A percentile compares a stretch with the other conserved stretches of the same genome.
phyloP scores from a whole-genome alignment of 1,284 basidiomycete species.

The Neolentinus lepideus region DNA sequence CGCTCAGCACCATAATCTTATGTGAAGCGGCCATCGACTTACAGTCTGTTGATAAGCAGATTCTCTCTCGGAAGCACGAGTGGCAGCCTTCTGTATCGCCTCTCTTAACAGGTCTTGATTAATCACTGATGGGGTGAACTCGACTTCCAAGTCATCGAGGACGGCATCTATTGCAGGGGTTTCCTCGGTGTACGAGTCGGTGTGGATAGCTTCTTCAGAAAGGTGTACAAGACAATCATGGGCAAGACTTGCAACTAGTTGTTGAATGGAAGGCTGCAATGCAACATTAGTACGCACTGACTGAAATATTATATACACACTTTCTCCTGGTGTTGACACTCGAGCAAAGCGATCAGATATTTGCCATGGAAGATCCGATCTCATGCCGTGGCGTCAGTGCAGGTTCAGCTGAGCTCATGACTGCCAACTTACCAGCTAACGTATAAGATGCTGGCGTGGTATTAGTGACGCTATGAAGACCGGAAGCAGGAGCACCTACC shows the following conservation, averaged over 20 bases:
- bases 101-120: conserved; percentile 35
- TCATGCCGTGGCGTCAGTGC: conserved; percentile 16
- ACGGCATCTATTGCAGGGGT: conserved; percentile 37
- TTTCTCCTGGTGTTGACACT: conserved; percentile 91
- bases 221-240: conserved; percentile 58
- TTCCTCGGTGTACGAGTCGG: conserved; percentile 48
- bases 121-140: conserved; percentile 38
- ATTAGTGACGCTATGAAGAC: background rate
- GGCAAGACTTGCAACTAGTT: conserved; percentile 69
- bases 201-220: conserved; percentile 55
- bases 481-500: conserved; percentile 28
- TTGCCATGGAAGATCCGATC: conserved; percentile 65
- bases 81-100: conserved; percentile 31
- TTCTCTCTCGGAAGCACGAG: conserved; percentile 36
- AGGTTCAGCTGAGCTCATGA: background rate
- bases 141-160: conserved; percentile 36
- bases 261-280: conserved; percentile 82
- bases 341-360: conserved; percentile 69
- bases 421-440: conserved; percentile 40
- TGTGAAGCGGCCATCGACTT: conserved; percentile 10
- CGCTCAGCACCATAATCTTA: conserved; percentile 8
- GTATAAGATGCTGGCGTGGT: conserved; percentile 47
- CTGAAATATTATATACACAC: conserved; percentile 25
- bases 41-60: conserved; percentile 45
- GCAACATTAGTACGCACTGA: conserved; percentile 6